These are phyloP conservation scores for Fusarium scirpi DNA, from an alignment of 2,329 filamentous ascomycete genomes.

Conservation along the genomic window DNA sequence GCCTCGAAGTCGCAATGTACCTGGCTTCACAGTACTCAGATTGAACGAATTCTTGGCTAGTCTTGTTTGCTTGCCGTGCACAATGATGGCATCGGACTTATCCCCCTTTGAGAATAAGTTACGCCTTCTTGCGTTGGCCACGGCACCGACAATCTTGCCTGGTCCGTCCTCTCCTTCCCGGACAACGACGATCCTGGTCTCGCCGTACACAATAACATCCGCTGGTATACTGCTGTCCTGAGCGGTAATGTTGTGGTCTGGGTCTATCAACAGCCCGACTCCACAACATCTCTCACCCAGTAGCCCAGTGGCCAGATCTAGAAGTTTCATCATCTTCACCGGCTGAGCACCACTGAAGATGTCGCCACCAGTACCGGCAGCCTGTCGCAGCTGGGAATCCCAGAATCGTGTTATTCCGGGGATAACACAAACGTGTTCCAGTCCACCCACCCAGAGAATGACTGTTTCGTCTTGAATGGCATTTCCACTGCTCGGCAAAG, in stretches of 20 bases:
- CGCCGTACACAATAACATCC: conserved; percentile 67
- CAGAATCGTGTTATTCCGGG: conserved; percentile 68
- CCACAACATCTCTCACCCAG: conserved; percentile 69
- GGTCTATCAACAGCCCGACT: conserved; percentile 59
- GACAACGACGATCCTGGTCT: conserved; percentile 67
- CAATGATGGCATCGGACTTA: conserved; percentile 65
- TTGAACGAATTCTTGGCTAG: conserved; percentile 61
- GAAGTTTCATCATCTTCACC: conserved; percentile 67
- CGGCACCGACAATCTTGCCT: conserved; percentile 58
- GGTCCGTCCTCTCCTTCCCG: conserved; percentile 64
- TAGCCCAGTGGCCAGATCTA: conserved; percentile 65
- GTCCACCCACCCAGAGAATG: conserved; percentile 67
- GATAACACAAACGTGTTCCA: conserved; percentile 69
- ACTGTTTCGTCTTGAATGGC: conserved; percentile 65
- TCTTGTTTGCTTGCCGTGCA: conserved; percentile 60
- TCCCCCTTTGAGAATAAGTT: conserved; percentile 55
- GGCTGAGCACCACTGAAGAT: conserved; percentile 68
- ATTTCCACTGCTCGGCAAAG: conserved; percentile 58
- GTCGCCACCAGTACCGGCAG: conserved; percentile 63
- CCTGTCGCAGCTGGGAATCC: conserved; percentile 68
- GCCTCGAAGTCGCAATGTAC: conserved; percentile 51
- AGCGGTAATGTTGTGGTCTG: conserved; percentile 38
- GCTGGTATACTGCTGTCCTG: conserved; percentile 60
- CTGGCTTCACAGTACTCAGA: conserved; percentile 60
- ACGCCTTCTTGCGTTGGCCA: conserved; percentile 51